Evolutionary conservation across 2,329 filamentous ascomycete species (phyloP).

Genomic region (Basipetospora chlamydospora): DNA sequence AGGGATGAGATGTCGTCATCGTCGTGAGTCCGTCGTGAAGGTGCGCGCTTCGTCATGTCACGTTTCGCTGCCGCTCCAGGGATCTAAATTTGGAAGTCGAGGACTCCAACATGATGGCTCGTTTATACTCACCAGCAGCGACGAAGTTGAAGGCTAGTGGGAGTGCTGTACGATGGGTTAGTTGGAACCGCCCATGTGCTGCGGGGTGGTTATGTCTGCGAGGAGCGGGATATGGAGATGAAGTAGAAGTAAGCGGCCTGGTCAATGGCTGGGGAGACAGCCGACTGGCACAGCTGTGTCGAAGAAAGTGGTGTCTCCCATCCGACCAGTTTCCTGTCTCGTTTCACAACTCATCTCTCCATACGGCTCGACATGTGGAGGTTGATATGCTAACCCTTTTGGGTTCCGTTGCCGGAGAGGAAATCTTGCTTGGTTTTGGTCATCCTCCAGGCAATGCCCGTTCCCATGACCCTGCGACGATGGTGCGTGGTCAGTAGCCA

Average conservation of each 20-base stretch:
- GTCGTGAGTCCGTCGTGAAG: no score
- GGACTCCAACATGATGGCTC: no score
- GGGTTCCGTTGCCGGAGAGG: conserved; percentile 63
- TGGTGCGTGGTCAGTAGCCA: conserved; percentile 9
- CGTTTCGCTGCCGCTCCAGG: no score
- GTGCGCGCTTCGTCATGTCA: no score
- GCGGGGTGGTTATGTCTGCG: neutral
- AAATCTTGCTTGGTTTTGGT: conserved; percentile 56
- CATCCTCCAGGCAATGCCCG: conserved; percentile 40
- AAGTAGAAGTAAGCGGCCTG: neutral
- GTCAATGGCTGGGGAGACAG: neutral
- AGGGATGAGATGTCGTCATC: no score
- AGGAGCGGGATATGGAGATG: neutral
- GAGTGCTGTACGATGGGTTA: conserved; percentile 37
- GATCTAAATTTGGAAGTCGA: no score
- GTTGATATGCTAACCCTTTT: conserved; percentile 53
- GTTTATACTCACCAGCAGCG: conserved; percentile 65
- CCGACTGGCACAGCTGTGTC: neutral
- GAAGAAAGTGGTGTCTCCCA: neutral
- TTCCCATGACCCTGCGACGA: conserved; percentile 44
- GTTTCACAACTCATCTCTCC: no score
- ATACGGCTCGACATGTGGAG: neutral
- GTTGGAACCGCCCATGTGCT: no score
- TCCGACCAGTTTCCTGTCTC: no score
- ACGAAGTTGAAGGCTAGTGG: conserved; percentile 81